Base-by-base conservation (phyloP, 768 basidiomycete species). In the Mycena haematopus region DNA sequence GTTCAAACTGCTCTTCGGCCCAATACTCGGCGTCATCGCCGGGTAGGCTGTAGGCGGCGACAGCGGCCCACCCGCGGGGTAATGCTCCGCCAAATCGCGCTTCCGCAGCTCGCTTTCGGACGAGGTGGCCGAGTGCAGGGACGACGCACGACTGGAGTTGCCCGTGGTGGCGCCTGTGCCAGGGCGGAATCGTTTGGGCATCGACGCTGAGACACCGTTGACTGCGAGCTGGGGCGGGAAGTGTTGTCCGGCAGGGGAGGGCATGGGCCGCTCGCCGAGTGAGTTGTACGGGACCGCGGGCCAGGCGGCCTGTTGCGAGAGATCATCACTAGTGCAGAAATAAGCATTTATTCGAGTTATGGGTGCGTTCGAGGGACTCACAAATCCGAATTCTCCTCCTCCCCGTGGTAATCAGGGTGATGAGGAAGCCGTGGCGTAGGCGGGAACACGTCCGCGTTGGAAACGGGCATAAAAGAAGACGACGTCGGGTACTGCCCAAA, bases 161-260 rank as follows among this genome's bases (percentile, higher is more conserved):
- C 52, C 24, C 15, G 36, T 17, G 9, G 4, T 17, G 36, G 31
- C 31, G n/a, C n/a, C n/a, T n/a, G n/a, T n/a, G n/a, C n/a, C n/a
- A n/a, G 73, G 54, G 74, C 60, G 69, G 72, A 86, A 70, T 70
- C 77, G 81, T 59, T 79, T 81, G 14, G 89, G 88, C 46, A 85
- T 81, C 57, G 84, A 79, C 17, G 86, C 85, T 13, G 88, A 83
- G 40, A 90, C 76, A 29, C 90, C 91, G 69, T 91, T 91, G 62
- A 91, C 73, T 11, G 90, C 84, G 38, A 91, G 76, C n/a, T n/a
- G 80, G 17, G 91, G 89, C 27, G 85, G 86, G n/a, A 83, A 82
- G 24, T 80, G 83, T 38, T 62, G 83, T 42, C 59, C 67, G 44
- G 65, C 47, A 53, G 25, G n/a, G n/a, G 29, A 27, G 27, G 29